Evolutionary conservation across 2,329 filamentous ascomycete species (phyloP).

Genomic region (Pseudogymnoascus pannorum): DNA sequence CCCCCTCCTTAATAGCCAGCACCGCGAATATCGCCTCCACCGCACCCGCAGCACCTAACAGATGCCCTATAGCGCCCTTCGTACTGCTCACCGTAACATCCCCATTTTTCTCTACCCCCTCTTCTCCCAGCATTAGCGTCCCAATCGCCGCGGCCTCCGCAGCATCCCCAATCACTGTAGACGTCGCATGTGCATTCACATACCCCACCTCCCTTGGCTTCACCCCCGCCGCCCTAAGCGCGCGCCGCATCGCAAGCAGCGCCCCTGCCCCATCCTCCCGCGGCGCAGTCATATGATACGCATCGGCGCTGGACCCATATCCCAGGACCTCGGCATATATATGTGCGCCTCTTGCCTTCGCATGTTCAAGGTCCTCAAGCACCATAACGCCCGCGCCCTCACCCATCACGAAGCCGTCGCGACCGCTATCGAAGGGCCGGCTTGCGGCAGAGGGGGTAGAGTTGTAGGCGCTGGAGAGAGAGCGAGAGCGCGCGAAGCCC

Average conservation of each 20-base stretch:
- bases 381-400: constrained; percentile 86
- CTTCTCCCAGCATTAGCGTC: constrained; percentile 64
- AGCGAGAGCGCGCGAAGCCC: constrained; percentile 82
- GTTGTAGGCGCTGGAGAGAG: constrained; percentile 76
- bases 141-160: constrained; percentile 84
- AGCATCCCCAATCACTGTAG: constrained; percentile 74
- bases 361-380: constrained; percentile 86
- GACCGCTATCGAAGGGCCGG: constrained; percentile 74
- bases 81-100: constrained; percentile 84
- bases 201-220: constrained; percentile 72
- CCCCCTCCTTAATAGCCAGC: constrained; percentile 66
- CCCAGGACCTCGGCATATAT: constrained; percentile 88
- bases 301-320: constrained; percentile 86
- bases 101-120: constrained; percentile 53
- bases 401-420: constrained; percentile 83
- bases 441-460: constrained; percentile 63
- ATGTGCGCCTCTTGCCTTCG: constrained; percentile 64
- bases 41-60: constrained; percentile 85
- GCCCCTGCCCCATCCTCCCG: constrained; percentile 76
- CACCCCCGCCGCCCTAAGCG: constrained; percentile 64
- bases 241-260: constrained; percentile 74
- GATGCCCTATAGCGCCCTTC: constrained; percentile 86
- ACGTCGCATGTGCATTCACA: constrained; percentile 92
- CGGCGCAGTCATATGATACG: constrained; percentile 89
- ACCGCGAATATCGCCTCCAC: constrained; percentile 84